These are phyloP conservation scores for Chlamydomonas sphaeroides DNA, from an alignment of 139 green algal species.

Conservation along the genomic window DNA sequence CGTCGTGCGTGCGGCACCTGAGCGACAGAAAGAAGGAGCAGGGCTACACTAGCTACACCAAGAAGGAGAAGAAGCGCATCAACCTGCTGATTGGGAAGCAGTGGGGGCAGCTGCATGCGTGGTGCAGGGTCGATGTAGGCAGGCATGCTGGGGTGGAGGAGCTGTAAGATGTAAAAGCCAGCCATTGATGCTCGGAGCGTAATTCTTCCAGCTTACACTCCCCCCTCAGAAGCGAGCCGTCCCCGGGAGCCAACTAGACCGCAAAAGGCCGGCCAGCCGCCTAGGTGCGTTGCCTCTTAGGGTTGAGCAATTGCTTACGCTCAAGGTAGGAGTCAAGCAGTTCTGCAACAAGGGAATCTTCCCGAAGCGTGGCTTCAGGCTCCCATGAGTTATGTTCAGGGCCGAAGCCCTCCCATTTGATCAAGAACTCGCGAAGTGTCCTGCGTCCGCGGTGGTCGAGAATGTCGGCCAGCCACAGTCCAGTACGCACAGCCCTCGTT, in stretches of 20 bases:
- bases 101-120: no score
- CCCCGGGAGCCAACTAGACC: background rate
- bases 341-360: background rate
- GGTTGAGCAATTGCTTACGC: background rate
- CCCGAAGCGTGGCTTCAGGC: background rate
- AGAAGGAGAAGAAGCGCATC: no score
- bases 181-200: no score
- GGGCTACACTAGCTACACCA: no score
- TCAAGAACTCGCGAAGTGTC: background rate
- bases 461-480: background rate
- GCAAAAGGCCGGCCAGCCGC: no score
- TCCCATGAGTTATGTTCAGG: conserved; percentile 46
- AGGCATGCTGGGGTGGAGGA: no score
- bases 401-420: conserved; percentile 39
- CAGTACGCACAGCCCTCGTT: background rate
- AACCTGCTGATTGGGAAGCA: no score
- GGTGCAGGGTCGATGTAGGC: no score
- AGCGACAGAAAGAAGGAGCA: no score
- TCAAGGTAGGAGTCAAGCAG: background rate
- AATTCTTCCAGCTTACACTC: background rate
- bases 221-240: background rate
- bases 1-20: no score
- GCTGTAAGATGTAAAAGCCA: no score
- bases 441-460: background rate
- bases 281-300: background rate